A percentile compares a stretch with the other conserved stretches of the same genome.
Evolutionary conservation across 2,329 filamentous ascomycete species (phyloP).

Genomic region (Aureobasidium pullulans): DNA sequence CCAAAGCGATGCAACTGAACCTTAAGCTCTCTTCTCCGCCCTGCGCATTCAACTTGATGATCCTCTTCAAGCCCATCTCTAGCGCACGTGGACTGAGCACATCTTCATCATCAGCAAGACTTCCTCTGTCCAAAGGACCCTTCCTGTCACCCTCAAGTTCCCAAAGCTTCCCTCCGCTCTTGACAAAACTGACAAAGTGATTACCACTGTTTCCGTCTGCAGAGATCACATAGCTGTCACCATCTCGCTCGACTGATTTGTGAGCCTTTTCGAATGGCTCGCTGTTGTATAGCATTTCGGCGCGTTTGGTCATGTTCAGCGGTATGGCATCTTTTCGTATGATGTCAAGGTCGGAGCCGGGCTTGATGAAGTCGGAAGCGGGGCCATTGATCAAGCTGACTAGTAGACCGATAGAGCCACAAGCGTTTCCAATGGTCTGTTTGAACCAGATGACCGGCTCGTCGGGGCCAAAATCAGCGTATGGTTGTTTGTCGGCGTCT

Average conservation of each 20-base stretch:
- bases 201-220: slow-evolving; percentile 28
- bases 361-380: slow-evolving; percentile 34
- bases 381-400: slow-evolving; percentile 48
- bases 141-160: slow-evolving; percentile 40
- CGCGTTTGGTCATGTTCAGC: slow-evolving; percentile 39
- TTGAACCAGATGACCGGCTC: slow-evolving; percentile 53
- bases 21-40: slow-evolving; percentile 31
- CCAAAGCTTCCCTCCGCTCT: slow-evolving; percentile 40
- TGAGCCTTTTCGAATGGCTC: slow-evolving; percentile 38
- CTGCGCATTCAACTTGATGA: slow-evolving; percentile 30
- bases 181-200: slow-evolving; percentile 43
- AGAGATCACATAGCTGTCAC: slow-evolving; percentile 32
- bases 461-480: slow-evolving; percentile 38
- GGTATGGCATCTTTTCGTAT: slow-evolving; percentile 39
- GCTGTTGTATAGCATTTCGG: slow-evolving; percentile 45
- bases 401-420: slow-evolving; percentile 51
- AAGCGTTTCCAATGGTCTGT: slow-evolving; percentile 52
- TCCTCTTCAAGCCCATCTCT: slow-evolving; percentile 32
- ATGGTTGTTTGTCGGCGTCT: slow-evolving; percentile 33
- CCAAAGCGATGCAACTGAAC: slow-evolving; percentile 40
- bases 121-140: slow-evolving; percentile 39
- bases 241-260: slow-evolving; percentile 33
- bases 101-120: slow-evolving; percentile 35
- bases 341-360: slow-evolving; percentile 37
- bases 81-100: slow-evolving; percentile 37